A percentile compares a stretch with the other conserved stretches of the same genome.
Conservation (phyloP, 129 eudicot genomes). For the Kitagawia praeruptora region DNA sequence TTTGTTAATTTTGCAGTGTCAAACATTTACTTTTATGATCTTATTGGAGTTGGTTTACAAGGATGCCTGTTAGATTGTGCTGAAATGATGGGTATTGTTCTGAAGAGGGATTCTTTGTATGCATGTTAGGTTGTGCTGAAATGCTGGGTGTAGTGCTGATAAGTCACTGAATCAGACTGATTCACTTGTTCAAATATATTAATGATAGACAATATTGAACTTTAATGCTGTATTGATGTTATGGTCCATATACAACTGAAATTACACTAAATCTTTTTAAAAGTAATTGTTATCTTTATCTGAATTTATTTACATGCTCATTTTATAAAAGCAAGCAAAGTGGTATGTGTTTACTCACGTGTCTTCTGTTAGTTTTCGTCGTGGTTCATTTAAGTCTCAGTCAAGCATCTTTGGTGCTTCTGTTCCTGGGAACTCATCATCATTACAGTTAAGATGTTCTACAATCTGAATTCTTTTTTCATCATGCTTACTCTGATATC, state of each 20-base stretch:
- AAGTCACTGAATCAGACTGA: too few species aligned
- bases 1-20: too few species aligned
- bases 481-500: background rate
- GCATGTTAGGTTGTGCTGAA: too few species aligned
- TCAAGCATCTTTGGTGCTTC: conserved; percentile 34
- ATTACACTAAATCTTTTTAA: background rate
- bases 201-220: too few species aligned
- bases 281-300: background rate
- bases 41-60: too few species aligned
- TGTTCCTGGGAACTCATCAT: conserved; percentile 28
- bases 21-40: too few species aligned
- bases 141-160: too few species aligned
- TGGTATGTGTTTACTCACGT: conserved; percentile 17
- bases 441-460: conserved; percentile 47
- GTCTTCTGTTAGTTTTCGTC: conserved; percentile 11
- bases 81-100: too few species aligned
- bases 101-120: too few species aligned
- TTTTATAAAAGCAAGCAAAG: background rate
- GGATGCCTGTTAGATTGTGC: too few species aligned
- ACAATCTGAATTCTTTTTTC: background rate
- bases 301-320: background rate
- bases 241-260: background rate
- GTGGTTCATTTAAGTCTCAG: conserved; percentile 35
- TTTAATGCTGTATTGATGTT: background rate
- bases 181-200: too few species aligned